A percentile compares a stretch with the other conserved stretches of the same genome.
Evolutionary conservation across 225 moss, liverwort and hornwort species (phyloP).

Genomic region (Marchantia paleacea): DNA sequence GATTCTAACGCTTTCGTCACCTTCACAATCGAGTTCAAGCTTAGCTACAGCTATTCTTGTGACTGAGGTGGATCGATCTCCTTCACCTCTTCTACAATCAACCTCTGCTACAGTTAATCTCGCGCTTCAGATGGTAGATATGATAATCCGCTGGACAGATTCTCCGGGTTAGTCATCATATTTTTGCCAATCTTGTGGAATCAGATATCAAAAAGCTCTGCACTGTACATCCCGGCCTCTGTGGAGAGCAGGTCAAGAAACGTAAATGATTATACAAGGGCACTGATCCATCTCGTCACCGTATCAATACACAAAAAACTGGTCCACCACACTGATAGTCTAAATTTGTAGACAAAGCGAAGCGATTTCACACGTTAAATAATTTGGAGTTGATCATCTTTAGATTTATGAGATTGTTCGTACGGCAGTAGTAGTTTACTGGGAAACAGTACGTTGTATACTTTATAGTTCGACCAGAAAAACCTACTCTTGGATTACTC

Average conservation of each 20-base stretch:
- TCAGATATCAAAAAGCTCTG: not conserved
- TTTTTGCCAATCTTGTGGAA: not conserved
- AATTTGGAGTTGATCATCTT: no score
- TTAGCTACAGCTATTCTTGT: not conserved
- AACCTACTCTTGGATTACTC: no score
- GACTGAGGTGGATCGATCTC: not conserved
- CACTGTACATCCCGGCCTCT: not conserved
- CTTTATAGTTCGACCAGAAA: no score
- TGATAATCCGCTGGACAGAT: not conserved
- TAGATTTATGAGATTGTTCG: no score
- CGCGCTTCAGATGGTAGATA: not conserved
- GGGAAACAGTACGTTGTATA: no score
- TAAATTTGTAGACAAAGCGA: no score
- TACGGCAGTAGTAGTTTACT: no score
- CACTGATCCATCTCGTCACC: not conserved
- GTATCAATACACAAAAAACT: not conserved
- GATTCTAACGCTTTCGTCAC: not conserved
- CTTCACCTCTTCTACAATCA: not conserved
- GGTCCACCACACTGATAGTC: not conserved
- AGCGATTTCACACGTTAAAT: no score
- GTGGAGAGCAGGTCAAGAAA: not conserved
- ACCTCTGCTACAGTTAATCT: not conserved
- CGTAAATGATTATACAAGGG: not conserved
- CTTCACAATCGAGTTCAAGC: not conserved
- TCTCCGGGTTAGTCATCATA: not conserved